Base-by-base conservation (phyloP, 1,139 yeast species). In the Taphrina deformans region DNA sequence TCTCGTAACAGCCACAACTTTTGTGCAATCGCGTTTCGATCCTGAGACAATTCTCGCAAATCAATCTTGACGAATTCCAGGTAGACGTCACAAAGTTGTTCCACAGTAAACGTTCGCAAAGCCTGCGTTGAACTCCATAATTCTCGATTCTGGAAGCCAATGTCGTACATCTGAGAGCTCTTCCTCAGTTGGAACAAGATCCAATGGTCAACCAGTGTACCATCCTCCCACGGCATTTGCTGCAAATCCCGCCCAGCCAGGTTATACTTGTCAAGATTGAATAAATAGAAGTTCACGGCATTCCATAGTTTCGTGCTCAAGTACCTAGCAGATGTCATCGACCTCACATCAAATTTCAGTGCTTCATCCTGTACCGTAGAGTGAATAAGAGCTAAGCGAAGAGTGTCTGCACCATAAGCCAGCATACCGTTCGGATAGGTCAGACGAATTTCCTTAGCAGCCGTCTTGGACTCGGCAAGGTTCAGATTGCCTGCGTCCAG, bases 41-140 rank as follows among this genome's bases (percentile, higher is more conserved):
- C 27, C 14, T 10, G 18, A 79, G 91, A 96, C 35, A 84, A 85
- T 52, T 95, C 82, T 74, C 88, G 84, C 74, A 93, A 90, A 77
- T 92, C 83, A 69, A 85, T 83, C 82, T 93, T 93, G 72, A 97
- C 90, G 83, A 92, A 93, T 81, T 93, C 99, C 78, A 93, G 92
- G 82, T 91, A 93, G 66, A 93, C 96, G 76, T 93, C 99, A 82
- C 99, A 93, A 72, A 93, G 83, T 76, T 91, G 96, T 75, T 88
- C 86, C 67, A 86, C 80, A 98, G 99, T 93, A 83, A 87, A 93
- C 78, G 87, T 88, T 80, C 93, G 93, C 69, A 92, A 85, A 63
- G 88, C 86, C 75, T 84, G 85, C 51, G 99, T 91, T 58, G 96
- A 85, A 71, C 86, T 92, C 75, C 89, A 83, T 80, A 93, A 92